Conservation (phyloP, 805 yeast species). For the Lipomyces oligophaga region DNA sequence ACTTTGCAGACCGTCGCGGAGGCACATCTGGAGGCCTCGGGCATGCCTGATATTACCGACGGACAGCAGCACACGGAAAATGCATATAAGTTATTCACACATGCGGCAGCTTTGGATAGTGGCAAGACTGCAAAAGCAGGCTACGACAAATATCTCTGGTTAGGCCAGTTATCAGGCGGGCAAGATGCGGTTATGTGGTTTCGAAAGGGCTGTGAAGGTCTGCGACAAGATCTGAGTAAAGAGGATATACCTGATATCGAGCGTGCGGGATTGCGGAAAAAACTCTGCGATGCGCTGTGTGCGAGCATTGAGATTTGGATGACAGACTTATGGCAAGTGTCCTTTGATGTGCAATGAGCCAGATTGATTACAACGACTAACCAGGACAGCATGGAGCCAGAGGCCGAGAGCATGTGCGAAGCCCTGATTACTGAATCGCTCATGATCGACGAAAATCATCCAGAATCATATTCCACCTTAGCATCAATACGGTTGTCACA, state of each 20-base stretch:
- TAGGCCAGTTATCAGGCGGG: slow-evolving; percentile 91
- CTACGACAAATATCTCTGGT: slow-evolving; percentile 72
- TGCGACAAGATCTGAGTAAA: slow-evolving; percentile 43
- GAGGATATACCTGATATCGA: slow-evolving; percentile 24
- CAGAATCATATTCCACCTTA: slow-evolving; percentile 77
- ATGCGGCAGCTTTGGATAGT: slow-evolving; percentile 19
- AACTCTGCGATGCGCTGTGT: slow-evolving; percentile 71
- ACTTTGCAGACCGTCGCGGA: slow-evolving; percentile 56
- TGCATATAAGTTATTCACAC: slow-evolving; percentile 59
- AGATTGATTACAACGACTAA: background rate
- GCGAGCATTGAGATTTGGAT: slow-evolving; percentile 72
- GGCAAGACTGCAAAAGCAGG: slow-evolving; percentile 53
- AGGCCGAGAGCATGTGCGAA: slow-evolving; percentile 81
- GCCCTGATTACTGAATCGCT: slow-evolving; percentile 62
- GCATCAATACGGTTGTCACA: slow-evolving; percentile 90
- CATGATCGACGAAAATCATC: slow-evolving; percentile 50
- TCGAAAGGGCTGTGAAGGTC: slow-evolving; percentile 56
- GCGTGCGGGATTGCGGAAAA: slow-evolving; percentile 45
- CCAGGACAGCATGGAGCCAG: slow-evolving; percentile 72
- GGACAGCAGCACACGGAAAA: slow-evolving; percentile 52
- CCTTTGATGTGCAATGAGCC: background rate
- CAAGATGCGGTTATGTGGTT: slow-evolving; percentile 61
- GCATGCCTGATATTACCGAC: slow-evolving; percentile 4
- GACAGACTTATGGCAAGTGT: slow-evolving; percentile 32
- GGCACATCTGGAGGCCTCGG: slow-evolving; percentile 71